phyloP scores from a whole-genome alignment of 495 filamentous ascomycete species.

The Cladorrhinum samala region DNA sequence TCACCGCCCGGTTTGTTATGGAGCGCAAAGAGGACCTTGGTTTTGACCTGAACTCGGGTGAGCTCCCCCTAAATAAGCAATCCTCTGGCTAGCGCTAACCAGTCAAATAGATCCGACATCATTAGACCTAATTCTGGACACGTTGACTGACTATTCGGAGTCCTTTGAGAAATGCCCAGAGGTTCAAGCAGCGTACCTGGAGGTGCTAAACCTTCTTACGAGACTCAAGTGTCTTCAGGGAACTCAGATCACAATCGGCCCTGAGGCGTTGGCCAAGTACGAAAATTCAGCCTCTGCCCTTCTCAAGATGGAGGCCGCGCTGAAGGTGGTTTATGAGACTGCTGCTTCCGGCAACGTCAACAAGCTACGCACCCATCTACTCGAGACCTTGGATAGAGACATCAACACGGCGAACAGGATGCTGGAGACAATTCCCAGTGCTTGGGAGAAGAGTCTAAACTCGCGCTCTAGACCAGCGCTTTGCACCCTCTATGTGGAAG shows the following conservation, averaged over 20 bases:
- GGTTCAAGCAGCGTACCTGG: slow-evolving; percentile 35
- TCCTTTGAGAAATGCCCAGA: slow-evolving; percentile 28
- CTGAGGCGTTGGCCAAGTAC: background rate
- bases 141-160: slow-evolving; percentile 10
- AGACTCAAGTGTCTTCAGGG: slow-evolving; percentile 5
- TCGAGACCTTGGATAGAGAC: slow-evolving; percentile 11
- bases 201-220: slow-evolving; percentile 33
- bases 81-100: background rate
- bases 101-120: background rate
- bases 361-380: slow-evolving; percentile 14
- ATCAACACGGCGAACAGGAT: slow-evolving; percentile 26
- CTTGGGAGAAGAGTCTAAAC: slow-evolving; percentile 15
- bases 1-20: slow-evolving; percentile 48
- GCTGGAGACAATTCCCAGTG: slow-evolving; percentile 24
- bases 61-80: background rate
- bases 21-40: slow-evolving; percentile 41
- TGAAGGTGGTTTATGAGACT: slow-evolving; percentile 17
- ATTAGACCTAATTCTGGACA: slow-evolving; percentile 9
- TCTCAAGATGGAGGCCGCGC: slow-evolving; percentile 14
- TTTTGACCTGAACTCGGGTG: slow-evolving; percentile 29
- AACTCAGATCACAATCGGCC: background rate
- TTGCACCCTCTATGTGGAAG: slow-evolving; percentile 21
- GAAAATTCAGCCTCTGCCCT: slow-evolving; percentile 15
- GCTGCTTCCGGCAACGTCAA: slow-evolving; percentile 9
- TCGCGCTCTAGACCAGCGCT: slow-evolving; percentile 10